Base-by-base conservation (phyloP, 2,329 filamentous ascomycete species). In the Arthrobotrys sinensis region DNA sequence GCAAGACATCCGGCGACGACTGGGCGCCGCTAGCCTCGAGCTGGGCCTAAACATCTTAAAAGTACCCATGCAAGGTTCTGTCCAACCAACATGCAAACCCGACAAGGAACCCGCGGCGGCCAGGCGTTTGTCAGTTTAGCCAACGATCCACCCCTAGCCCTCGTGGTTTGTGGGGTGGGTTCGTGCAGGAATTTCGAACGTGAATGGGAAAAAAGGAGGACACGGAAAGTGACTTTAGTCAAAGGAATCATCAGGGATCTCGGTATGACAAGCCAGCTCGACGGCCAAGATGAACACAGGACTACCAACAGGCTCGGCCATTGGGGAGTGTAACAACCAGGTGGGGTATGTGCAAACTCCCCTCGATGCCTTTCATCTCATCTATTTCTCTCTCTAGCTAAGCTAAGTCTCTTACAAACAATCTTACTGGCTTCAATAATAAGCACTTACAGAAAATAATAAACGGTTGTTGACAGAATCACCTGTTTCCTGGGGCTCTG, bases 281-380 rank as follows among this genome's bases (percentile, higher is more conserved):
- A 53, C 6, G 16, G 62, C 43, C 32, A 55, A 75, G 52, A 75
- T 75, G 52, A 75, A 46, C 63, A 46, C 62, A 75, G 70, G 70
- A 68, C 34, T 50, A 5, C 69, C 60, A 68, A 67, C 70, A 67
- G 43, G 14, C 52, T 14, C 34, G 60, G 43, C 32, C 52, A 60
- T 46, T 53, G 3, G 63, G 63, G 53, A 53, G 62, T 67, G 63
- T 63, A 45, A 62, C 52, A 75, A 14, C 43, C 19, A 10, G 28
- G 69, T 75, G 63, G 70, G 45, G 24, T 28, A 28, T 28, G 24
- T 28, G 24, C 24, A 28, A 28, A 28, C 24, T 40, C 21, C 1
- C 14, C 28, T 34, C 46, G n/a, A 16, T 65, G 34, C 32, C 43
- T 48, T 48, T 46, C 43, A 45, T 63, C 57, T 45, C 57, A 63